These are phyloP conservation scores for Podaxis sp. DNA, from an alignment of 768 basidiomycete species.

Conservation along the genomic window DNA sequence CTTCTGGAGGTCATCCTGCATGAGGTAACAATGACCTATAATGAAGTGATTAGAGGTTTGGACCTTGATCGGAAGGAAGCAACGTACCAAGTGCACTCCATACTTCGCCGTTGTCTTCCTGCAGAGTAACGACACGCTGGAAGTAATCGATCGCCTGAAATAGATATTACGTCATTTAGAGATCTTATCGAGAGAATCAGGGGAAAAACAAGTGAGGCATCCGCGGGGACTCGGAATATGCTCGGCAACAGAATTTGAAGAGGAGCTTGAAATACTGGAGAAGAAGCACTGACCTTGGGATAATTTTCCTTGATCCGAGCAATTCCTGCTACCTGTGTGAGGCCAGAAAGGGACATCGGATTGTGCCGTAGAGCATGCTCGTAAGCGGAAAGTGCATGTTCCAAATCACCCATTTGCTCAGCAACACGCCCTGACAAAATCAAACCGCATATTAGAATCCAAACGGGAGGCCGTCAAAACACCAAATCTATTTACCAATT, in stretches of 20 bases:
- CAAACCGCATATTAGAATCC: slow-evolving; percentile 11
- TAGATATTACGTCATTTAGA: slow-evolving; percentile 33
- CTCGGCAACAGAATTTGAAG: slow-evolving; percentile 18
- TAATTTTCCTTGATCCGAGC: slow-evolving; percentile 98
- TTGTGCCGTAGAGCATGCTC: slow-evolving; percentile 96
- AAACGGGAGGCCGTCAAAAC: slow-evolving; percentile 3
- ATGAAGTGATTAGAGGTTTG: slow-evolving; percentile 10
- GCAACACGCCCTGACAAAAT: slow-evolving; percentile 76
- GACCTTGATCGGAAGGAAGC: slow-evolving; percentile 13
- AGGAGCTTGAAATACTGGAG: slow-evolving; percentile 7
- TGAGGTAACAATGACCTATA: slow-evolving; percentile 92
- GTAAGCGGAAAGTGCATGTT: slow-evolving; percentile 89
- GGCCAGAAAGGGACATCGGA: slow-evolving; percentile 81
- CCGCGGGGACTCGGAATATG: slow-evolving; percentile 32
- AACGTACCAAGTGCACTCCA: slow-evolving; percentile 89
- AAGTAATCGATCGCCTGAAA: slow-evolving; percentile 93
- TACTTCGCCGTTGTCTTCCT: slow-evolving; percentile 97
- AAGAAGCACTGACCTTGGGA: slow-evolving; percentile 66
- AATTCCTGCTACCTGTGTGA: slow-evolving; percentile 93
- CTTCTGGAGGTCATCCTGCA: slow-evolving; percentile 99
- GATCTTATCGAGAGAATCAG: slow-evolving; percentile 29
- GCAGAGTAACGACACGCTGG: slow-evolving; percentile 83
- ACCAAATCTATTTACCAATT: slow-evolving; percentile 56
- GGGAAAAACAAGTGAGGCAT: slow-evolving; percentile 24
- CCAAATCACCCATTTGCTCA: slow-evolving; percentile 92